Base-by-base conservation (phyloP, 306 rosid genomes). In the Glycine soja region DNA sequence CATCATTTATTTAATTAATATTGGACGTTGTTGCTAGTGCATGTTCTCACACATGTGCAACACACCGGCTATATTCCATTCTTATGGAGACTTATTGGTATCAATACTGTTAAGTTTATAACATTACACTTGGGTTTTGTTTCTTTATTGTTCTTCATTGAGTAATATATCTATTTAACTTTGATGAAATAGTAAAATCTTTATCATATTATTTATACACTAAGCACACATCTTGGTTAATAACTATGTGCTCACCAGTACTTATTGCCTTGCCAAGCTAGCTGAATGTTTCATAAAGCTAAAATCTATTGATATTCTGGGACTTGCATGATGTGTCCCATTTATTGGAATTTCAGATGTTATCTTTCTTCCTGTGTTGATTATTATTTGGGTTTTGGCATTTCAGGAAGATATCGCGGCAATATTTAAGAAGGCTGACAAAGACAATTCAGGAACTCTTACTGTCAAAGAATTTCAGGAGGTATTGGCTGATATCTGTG, bases 401-500 rank as follows among this genome's bases (percentile, higher is more conserved):
- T 70, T 83, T 16, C 76, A 95, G 99, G 99, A 93, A 86, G 99
- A 95, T 85, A 88, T 95, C 67, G 83, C 87, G 0, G 91, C 92
- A 12, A 95, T 95, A 81, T 95, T 95, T 80, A 86, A 77, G 46
- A 95, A 95, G 88, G 92, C 99, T 14, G 99, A 95, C 82, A 76
- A 47, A 76, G 97, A 95, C 92, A 95, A 93, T 58, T 93, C 99
- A 10, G 99, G 99, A 82, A 91, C 97, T 48, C 97, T 95, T 0
- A 93, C 99, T 3, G 87, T 88, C 15, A 85, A 90, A 84, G 99
- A 95, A 79, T 78, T 86, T 66, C 84, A 87, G 79, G 99, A 87
- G 77, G 95, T 82, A 51, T 79, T 92, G 77, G 74, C 82, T 79
- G 99, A 95, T 86, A 92, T 93, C 47, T 93, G 94, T 75, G 97